phyloP scores from a whole-genome alignment of 257 asterid genomes.

The Scutellaria galericulata region DNA sequence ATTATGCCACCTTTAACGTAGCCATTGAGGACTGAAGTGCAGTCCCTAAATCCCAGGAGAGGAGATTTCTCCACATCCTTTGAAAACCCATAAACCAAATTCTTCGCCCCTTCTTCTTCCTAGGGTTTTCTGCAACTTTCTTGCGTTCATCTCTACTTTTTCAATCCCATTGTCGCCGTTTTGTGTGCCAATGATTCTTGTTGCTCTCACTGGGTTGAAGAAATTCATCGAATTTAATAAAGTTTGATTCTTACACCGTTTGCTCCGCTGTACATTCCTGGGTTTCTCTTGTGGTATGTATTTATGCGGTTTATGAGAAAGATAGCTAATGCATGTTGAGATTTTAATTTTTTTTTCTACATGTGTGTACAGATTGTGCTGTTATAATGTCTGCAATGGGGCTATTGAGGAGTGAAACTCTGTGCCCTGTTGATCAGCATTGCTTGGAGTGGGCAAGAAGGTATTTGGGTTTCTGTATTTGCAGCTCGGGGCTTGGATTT shows the following conservation, averaged over 20 bases:
- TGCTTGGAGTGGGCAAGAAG: constrained; percentile 49
- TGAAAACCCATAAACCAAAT: no score
- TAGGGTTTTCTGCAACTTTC: constrained; percentile 17
- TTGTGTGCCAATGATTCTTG: neutral
- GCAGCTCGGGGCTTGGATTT: constrained; percentile 43
- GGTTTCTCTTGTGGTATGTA: neutral
- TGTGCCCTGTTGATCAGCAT: constrained; percentile 45
- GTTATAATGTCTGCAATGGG: constrained; percentile 28
- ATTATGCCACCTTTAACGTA: constrained; percentile 10
- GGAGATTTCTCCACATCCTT: neutral
- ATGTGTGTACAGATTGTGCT: constrained; percentile 15
- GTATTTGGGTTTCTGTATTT: constrained; percentile 42
- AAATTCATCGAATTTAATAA: constrained; percentile 6
- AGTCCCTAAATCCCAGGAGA: neutral
- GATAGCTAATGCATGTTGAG: constrained; percentile 27
- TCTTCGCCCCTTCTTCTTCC: constrained; percentile 31
- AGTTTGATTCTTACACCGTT: neutral
- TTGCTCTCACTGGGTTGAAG: neutral
- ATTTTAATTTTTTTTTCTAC: neutral
- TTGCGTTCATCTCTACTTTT: constrained; percentile 5
- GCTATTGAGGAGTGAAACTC: constrained; percentile 30
- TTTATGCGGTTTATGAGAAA: neutral
- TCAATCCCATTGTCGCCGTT: neutral
- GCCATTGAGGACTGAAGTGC: neutral
- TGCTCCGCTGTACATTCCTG: constrained; percentile 17